Evolutionary conservation across 176 grass and related monocot species (phyloP).

Genomic region (Oryza coarctata): DNA sequence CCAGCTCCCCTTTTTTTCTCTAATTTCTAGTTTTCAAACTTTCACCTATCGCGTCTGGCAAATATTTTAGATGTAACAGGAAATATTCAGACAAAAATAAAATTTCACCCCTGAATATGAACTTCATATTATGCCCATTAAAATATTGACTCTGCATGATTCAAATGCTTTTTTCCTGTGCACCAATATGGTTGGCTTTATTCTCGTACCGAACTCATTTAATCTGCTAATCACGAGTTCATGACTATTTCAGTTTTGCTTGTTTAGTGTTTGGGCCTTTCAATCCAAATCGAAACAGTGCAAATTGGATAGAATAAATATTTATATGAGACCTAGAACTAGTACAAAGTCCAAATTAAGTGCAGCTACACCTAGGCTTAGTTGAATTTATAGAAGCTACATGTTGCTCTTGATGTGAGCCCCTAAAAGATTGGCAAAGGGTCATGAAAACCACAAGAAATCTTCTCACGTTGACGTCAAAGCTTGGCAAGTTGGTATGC

Average conservation of each 20-base stretch:
- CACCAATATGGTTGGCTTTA: not conserved
- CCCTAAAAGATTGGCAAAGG: not conserved
- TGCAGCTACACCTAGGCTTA: not conserved
- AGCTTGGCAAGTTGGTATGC: not conserved
- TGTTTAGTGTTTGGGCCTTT: not conserved
- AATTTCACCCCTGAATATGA: too few species aligned
- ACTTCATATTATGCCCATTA: too few species aligned
- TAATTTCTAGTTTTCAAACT: too few species aligned
- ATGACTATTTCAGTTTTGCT: not conserved
- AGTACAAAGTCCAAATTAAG: not conserved
- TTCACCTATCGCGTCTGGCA: too few species aligned
- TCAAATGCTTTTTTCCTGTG: conserved; percentile 1
- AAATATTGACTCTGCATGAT: not conserved
- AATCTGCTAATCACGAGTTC: not conserved
- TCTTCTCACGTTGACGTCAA: not conserved
- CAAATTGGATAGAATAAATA: not conserved
- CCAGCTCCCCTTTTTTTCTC: too few species aligned
- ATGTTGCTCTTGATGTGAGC: not conserved
- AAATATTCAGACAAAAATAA: too few species aligned
- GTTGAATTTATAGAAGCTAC: not conserved
- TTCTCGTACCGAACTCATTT: not conserved
- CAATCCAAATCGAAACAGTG: not conserved
- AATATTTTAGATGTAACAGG: too few species aligned
- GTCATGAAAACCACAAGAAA: not conserved
- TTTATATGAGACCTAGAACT: not conserved